phyloP scores from a whole-genome alignment of 192 early-diverging fungal genomes.

The Podila minutissima region DNA sequence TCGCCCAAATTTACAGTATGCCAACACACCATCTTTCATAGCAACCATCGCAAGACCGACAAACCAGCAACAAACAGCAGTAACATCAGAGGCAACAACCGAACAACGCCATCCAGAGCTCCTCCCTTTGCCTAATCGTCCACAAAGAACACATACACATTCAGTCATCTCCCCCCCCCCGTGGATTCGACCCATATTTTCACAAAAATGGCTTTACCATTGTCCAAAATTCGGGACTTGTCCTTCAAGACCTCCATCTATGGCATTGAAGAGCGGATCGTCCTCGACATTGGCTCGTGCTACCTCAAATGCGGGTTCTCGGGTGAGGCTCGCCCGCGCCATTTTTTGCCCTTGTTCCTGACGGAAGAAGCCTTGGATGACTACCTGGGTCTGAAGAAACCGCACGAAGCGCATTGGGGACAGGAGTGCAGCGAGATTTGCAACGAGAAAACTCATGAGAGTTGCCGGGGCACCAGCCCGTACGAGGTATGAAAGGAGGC shows the following conservation, averaged over 20 bases:
- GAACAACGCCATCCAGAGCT: too few species aligned
- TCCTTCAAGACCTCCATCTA: slow-evolving; percentile 67
- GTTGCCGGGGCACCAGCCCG: slow-evolving; percentile 19
- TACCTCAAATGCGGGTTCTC: slow-evolving; percentile 89
- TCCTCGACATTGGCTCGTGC: slow-evolving; percentile 86
- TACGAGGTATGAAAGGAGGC: slow-evolving; percentile 28
- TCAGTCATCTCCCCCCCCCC: not conserved
- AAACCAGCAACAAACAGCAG: too few species aligned
- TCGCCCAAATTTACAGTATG: too few species aligned
- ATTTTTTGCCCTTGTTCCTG: slow-evolving; percentile 65
- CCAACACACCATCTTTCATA: too few species aligned
- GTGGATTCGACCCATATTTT: not conserved
- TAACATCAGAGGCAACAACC: too few species aligned
- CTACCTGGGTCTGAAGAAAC: slow-evolving; percentile 50
- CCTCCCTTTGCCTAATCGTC: not conserved
- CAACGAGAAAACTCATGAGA: slow-evolving; percentile 30
- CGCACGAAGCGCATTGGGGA: slow-evolving; percentile 52
- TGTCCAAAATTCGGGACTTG: slow-evolving; percentile 42
- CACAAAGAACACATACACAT: not conserved
- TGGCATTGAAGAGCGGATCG: slow-evolving; percentile 84
- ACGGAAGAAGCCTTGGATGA: slow-evolving; percentile 52
- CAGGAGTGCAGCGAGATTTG: slow-evolving; percentile 42
- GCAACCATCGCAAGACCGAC: too few species aligned
- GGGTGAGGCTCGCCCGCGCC: slow-evolving; percentile 81
- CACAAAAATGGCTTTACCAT: slow-evolving; percentile 26